Percentiles rank a stretch among this genome's conserved stretches.
These are phyloP conservation scores for Astragalus glycyphyllos DNA, from an alignment of 306 rosid genomes.

Conservation along the genomic window DNA sequence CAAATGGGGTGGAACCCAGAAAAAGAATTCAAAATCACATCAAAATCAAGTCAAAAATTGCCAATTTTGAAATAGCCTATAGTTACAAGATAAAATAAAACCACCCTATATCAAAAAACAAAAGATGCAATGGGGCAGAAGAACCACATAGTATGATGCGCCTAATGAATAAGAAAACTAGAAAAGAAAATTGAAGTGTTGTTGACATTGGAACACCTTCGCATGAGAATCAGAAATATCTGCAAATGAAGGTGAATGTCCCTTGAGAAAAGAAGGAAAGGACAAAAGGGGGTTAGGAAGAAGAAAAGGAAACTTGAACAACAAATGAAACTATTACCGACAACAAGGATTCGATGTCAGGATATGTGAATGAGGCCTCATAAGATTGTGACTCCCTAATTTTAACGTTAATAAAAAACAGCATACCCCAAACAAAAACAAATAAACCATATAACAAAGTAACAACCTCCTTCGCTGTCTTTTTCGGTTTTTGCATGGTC, in stretches of 20 bases:
- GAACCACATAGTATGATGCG: too few relatives aligned
- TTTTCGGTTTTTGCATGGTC: not conserved
- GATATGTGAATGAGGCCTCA: slow-evolving; percentile 23
- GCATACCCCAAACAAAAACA: not conserved
- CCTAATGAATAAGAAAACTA: too few relatives aligned
- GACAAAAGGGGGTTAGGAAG: slow-evolving; percentile 44
- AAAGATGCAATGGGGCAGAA: not conserved
- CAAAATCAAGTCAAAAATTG: slow-evolving; percentile 32
- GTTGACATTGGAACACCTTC: slow-evolving; percentile 45
- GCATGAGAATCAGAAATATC: slow-evolving; percentile 48
- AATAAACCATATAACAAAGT: slow-evolving; percentile 26
- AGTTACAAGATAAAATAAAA: too few relatives aligned
- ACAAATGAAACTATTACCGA: slow-evolving; percentile 23
- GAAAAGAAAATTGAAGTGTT: not conserved
- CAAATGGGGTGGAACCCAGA: slow-evolving; percentile 37
- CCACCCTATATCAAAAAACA: not conserved
- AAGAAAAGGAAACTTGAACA: slow-evolving; percentile 36
- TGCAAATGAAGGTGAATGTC: slow-evolving; percentile 37
- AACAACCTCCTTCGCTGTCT: slow-evolving; percentile 27
- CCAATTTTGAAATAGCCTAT: slow-evolving; percentile 10
- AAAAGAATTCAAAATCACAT: slow-evolving; percentile 25
- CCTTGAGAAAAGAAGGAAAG: slow-evolving; percentile 36
- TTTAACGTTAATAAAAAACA: slow-evolving; percentile 37
- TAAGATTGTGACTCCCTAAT: slow-evolving; percentile 28
- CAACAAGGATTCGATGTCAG: slow-evolving; percentile 34